A percentile compares a stretch with the other conserved stretches of the same genome.
phyloP scores from a whole-genome alignment of 345 rosid genomes.

The Ceriops decandra region DNA sequence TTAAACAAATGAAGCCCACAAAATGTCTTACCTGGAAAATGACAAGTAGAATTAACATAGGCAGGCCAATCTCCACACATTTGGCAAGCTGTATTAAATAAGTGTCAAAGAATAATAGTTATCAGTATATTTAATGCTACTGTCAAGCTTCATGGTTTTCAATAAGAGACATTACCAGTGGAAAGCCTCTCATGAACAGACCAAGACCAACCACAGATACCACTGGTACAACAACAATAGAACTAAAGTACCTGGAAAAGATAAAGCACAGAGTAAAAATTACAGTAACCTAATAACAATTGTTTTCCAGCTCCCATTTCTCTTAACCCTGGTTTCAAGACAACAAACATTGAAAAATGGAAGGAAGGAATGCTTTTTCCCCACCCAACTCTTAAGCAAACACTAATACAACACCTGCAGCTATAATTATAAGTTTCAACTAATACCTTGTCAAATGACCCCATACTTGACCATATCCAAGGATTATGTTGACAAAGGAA shows the following conservation, averaged over 20 bases:
- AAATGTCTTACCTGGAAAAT: constrained; percentile 53
- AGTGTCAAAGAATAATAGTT: neutral
- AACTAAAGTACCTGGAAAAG: constrained; percentile 56
- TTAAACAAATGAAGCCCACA: too few species aligned
- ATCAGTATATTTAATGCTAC: neutral
- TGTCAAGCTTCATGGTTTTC: neutral
- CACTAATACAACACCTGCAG: too few species aligned
- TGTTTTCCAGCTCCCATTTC: neutral
- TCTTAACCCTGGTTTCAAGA: too few species aligned
- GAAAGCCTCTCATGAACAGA: constrained; percentile 79
- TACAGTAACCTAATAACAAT: neutral
- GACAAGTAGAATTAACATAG: constrained; percentile 79
- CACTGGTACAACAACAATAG: constrained; percentile 68
- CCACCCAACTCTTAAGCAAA: neutral
- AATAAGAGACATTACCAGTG: constrained; percentile 55
- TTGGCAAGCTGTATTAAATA: constrained; percentile 67
- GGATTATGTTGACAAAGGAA: constrained; percentile 71
- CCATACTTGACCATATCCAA: constrained; percentile 74
- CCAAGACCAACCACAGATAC: constrained; percentile 83
- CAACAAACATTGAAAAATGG: too few species aligned
- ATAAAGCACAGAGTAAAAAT: constrained; percentile 8
- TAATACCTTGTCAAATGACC: constrained; percentile 67
- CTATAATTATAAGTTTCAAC: neutral
- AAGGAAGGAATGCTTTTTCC: neutral
- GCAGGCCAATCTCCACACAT: constrained; percentile 91